Conservation (phyloP, 2,329 filamentous ascomycete species). For the Penicillium sp. region DNA sequence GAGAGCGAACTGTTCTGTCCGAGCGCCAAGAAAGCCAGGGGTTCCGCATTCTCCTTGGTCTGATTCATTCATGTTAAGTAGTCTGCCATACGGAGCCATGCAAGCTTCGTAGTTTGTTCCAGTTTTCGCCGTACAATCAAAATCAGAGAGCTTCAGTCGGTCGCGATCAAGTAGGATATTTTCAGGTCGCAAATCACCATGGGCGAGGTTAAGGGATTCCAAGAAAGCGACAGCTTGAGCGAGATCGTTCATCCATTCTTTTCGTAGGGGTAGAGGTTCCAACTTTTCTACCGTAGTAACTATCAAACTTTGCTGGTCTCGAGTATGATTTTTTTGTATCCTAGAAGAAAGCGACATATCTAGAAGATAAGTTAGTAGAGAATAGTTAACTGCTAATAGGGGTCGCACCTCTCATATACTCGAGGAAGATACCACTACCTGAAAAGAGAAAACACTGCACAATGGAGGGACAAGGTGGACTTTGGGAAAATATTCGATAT, state of each 20-base stretch:
- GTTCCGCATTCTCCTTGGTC: slow-evolving; percentile 19
- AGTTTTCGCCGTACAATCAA: slow-evolving; percentile 29
- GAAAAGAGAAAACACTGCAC: slow-evolving; percentile 26
- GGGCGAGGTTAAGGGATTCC: slow-evolving; percentile 32
- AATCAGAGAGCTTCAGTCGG: slow-evolving; percentile 28
- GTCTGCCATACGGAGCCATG: slow-evolving; percentile 24
- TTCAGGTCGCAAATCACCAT: slow-evolving; percentile 33
- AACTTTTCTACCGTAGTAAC: slow-evolving; percentile 28
- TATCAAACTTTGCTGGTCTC: slow-evolving; percentile 18
- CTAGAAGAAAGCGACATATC: slow-evolving; percentile 11
- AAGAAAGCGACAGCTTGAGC: slow-evolving; percentile 32
- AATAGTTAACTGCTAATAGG: slow-evolving; percentile 3
- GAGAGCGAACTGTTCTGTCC: slow-evolving; percentile 35
- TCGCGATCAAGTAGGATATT: slow-evolving; percentile 33
- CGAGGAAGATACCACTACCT: slow-evolving; percentile 15
- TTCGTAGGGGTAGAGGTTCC: slow-evolving; percentile 27
- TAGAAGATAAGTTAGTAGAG: slow-evolving; percentile 19
- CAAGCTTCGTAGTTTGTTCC: slow-evolving; percentile 26
- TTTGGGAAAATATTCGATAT: slow-evolving; percentile 22
- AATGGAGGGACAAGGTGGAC: slow-evolving; percentile 23
- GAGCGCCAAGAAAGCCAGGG: slow-evolving; percentile 25
- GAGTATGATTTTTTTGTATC: slow-evolving; percentile 26
- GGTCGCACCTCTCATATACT: slow-evolving; percentile 30
- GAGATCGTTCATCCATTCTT: slow-evolving; percentile 34
- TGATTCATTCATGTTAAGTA: slow-evolving; percentile 23